Evolutionary conservation across 2,329 filamentous ascomycete genomes (phyloP), one percentile per base, ranked within the genome.

Genomic region (Lecanicillium sp.): DNA sequence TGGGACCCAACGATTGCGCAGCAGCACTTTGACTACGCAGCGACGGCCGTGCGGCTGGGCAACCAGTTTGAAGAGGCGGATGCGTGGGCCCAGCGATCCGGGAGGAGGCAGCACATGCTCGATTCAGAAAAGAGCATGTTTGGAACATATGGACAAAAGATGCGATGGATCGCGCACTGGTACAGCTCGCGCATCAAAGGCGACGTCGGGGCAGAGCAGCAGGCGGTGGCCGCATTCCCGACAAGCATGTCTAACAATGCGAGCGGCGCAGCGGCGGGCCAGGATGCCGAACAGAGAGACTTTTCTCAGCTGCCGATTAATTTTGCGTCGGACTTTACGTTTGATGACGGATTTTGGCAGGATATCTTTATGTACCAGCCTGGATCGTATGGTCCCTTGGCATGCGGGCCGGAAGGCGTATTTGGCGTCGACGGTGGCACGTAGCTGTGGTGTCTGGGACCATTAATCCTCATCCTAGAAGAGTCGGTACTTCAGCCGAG

Each of bases 301-400:
- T n/a, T n/a, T n/a, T n/a, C n/a, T 11, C 37, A 39, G 14, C 37
- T 34, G 25, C 31, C 25, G 6, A 29, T 34, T 11, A 14, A 14
- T 5, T 30, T 39, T 10, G 11, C 35, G 27, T 20, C 37, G 4
- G 37, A 39, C 6, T 39, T 34, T 13, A 31, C 33, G 31, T 39
- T 39, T 35, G 31, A 34, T n/a, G 37, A 39, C 11, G 27, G 31
- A 18, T 39, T 39, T 29, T 39, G 37, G 37, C 37, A 39, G 17
- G 37, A 39, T 15, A 35, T 39, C 31, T 32, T 39, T 7, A 25
- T 39, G 25, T n/a, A n/a, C n/a, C n/a, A n/a, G n/a, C n/a, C n/a
- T n/a, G n/a, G n/a, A n/a, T n/a, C n/a, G n/a, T n/a, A n/a, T n/a
- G n/a, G n/a, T n/a, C n/a, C n/a, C n/a, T n/a, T n/a, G n/a, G n/a